These are phyloP conservation scores for Kodamaea hsintzibuensis DNA, from an alignment of 805 yeast genomes.

Conservation along the genomic window DNA sequence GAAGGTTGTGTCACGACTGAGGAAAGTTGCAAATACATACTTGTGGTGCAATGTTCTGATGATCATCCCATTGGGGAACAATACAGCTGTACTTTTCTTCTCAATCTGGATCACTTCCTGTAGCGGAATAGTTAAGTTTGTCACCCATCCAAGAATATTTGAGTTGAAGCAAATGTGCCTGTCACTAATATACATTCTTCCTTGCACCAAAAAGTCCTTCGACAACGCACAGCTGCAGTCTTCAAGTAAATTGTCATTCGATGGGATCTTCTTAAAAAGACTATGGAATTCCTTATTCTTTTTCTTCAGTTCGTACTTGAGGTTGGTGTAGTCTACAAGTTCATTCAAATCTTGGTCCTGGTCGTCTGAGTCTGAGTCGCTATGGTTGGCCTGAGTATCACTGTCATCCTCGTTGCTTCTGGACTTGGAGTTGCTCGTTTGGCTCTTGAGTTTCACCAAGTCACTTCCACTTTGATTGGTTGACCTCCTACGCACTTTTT, in stretches of 20 bases:
- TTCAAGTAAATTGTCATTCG: conserved; percentile 72
- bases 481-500: conserved; percentile 23
- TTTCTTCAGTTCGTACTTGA: conserved; percentile 15
- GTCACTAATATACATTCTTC: conserved; percentile 80
- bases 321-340: conserved; percentile 11
- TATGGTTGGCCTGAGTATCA: conserved; percentile 4
- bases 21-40: conserved; percentile 84
- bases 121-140: conserved; percentile 70
- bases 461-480: conserved; percentile 11
- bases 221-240: conserved; percentile 91
- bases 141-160: conserved; percentile 86
- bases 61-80: conserved; percentile 86
- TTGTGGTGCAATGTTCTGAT: conserved; percentile 63
- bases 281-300: conserved; percentile 72
- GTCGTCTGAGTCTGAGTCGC: conserved; percentile 1
- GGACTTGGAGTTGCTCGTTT: conserved; percentile 1
- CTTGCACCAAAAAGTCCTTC: conserved; percentile 84
- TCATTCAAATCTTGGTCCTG: conserved; percentile 10
- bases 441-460: conserved; percentile 4
- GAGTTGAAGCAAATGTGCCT: conserved; percentile 83
- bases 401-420: conserved; percentile 8
- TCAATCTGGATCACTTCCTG: conserved; percentile 74
- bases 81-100: conserved; percentile 80
- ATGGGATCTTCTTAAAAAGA: conserved; percentile 65
- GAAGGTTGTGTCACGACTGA: conserved; percentile 75